Conservation (phyloP, 2,329 filamentous ascomycete species). For the Epichloe coenophiala region DNA sequence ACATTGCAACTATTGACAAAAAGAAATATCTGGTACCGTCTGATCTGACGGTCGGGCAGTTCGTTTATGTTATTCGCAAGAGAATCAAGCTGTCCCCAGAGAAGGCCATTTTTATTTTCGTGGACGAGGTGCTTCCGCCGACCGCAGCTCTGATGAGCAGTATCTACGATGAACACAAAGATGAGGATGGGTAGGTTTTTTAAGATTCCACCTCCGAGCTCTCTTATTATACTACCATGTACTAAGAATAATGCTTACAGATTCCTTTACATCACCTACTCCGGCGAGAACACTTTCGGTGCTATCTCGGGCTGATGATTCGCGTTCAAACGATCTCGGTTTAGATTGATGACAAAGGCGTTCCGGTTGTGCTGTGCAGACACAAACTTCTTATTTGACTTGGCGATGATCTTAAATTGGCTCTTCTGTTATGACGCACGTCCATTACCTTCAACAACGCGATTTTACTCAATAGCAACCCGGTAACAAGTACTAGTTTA, state of each 20-base stretch:
- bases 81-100: conserved; percentile 98
- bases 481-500: not conserved
- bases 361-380: conserved; percentile 20
- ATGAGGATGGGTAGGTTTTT: conserved; percentile 49
- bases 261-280: conserved; percentile 98
- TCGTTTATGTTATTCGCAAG: conserved; percentile 99
- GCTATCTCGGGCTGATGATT: conserved; percentile 8
- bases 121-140: conserved; percentile 92
- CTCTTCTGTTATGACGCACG: conserved; percentile 7
- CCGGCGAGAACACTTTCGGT: conserved; percentile 98
- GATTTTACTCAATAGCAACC: not conserved
- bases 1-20: conserved; percentile 99
- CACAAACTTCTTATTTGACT: conserved; percentile 10
- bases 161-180: conserved; percentile 99
- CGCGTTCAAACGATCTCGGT: not conserved
- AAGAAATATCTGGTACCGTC: conserved; percentile 99
- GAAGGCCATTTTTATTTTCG: conserved; percentile 99
- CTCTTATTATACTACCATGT: not conserved
- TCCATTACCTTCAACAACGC: not conserved
- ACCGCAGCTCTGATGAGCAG: conserved; percentile 97
- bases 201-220: not conserved
- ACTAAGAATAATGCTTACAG: conserved; percentile 27
- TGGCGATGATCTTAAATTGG: not conserved
- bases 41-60: conserved; percentile 96
- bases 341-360: conserved; percentile 12